Evolutionary conservation across 192 early-diverging fungal genomes (phyloP), one percentile per base, ranked within the genome.

Genomic region (Entomortierella chlamydospora): DNA sequence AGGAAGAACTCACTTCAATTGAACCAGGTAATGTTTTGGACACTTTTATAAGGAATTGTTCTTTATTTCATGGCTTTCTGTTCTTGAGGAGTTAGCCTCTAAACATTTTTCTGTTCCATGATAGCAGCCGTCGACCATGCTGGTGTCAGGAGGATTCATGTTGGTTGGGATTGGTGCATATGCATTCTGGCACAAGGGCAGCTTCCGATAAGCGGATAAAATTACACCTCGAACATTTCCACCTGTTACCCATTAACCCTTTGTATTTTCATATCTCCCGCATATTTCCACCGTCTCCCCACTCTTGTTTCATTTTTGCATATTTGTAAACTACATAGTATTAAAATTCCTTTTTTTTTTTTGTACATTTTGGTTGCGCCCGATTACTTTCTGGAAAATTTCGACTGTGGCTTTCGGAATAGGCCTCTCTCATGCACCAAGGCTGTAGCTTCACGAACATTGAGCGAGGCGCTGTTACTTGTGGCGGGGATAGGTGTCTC

Each of bases 161-260:
- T n/a, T 79, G 28, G 76, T 79, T 8, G 76, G 76, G 6, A 37
- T 70, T 39, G 68, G 76, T 5, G 76, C 63, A 22, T 79, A 61
- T 60, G 63, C 61, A 15, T 50, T 70, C 39, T 70, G 62, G 76
- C 58, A 59, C 61, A 70, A 61, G 33, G 51, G 51, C 12, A 58
- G 64, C 1, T 50, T 62, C 43, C 12, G n/a, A 20, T 47, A 47
- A 47, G 45, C 45, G 45, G 45, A 47, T 20, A 3, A 47, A 47
- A 47, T 47, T 47, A 12, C 45, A 47, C 6, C 39, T 41, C 6
- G 6, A 41, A 41, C 13, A 41, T 41, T 41, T 9, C 39, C 39
- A 41, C 13, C 39, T 41, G n/a, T n/a, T n/a, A n/a, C n/a, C n/a
- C n/a, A n/a, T n/a, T n/a, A n/a, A 10, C 34, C 10, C 34, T 37